Base-by-base conservation (phyloP, 2,329 filamentous ascomycete species). In the Diaporthe longicolla region DNA sequence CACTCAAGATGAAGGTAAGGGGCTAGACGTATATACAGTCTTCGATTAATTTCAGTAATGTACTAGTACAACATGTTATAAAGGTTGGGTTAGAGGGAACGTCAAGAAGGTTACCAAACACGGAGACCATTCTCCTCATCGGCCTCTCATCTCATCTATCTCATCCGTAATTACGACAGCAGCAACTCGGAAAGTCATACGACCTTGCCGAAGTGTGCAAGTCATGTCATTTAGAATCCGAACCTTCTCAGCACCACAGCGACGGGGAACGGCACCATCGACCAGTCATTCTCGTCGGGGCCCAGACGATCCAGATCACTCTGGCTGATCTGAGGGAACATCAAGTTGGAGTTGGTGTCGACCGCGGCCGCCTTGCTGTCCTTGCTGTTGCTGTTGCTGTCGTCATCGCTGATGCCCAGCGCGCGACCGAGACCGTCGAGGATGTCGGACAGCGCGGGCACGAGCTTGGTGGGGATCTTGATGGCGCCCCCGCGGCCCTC, bases 241-340 rank as follows among this genome's bases (percentile, higher is more conserved):
- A 68, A 54, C 9, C 48, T 32, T 35, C 37, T 61, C 32, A 73
- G 17, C 9, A 45, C 63, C 40, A 45, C 43, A 13, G 57, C 48
- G 4, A 73, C 43, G 3, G 71, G 54, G 32, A 37, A 40, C 26
- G 71, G 71, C 24, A 73, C 40, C 19, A 48, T 4, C 15, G 52
- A 37, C 24, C 35, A 48, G 43, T 59, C 71, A 24, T 70, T 73
- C 71, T 73, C 52, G n/a, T 73, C 71, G 21, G 71, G 52, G 17
- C 50, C 59, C 11, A 73, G 63, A 7, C 24, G 24, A 35, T 73
- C 63, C 40, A 70, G n/a, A 3, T 35, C 45, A 19, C 37, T 58
- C 40, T 73, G 63, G 54, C 54, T 73, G 45, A 70, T 70, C 48
- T 26, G 13, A 7, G 63, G 40, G 48, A 54, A 10, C 58, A 63